Conservation (phyloP, 2,329 filamentous ascomycete species). For the Claviceps digitariae region DNA sequence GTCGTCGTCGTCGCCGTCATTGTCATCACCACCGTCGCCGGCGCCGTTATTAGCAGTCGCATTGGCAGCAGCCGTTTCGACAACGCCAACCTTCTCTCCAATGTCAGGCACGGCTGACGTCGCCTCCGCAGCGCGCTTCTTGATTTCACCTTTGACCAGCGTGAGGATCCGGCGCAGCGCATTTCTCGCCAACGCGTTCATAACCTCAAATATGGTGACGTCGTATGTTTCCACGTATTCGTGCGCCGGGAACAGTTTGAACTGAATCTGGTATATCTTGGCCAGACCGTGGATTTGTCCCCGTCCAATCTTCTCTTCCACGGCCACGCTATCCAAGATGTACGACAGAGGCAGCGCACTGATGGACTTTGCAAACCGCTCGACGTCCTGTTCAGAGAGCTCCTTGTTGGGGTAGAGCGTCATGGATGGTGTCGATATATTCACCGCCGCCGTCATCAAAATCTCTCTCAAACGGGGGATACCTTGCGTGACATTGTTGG, state of each 20-base stretch:
- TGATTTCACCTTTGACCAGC: slow-evolving; percentile 64
- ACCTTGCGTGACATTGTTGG: slow-evolving; percentile 97
- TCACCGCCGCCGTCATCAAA: slow-evolving; percentile 86
- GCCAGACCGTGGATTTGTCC: slow-evolving; percentile 56
- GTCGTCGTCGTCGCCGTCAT: slow-evolving; percentile 56
- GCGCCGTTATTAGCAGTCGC: slow-evolving; percentile 21
- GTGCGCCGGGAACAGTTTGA: slow-evolving; percentile 70
- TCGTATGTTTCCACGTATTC: slow-evolving; percentile 83
- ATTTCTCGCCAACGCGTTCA: slow-evolving; percentile 64
- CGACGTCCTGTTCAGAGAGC: slow-evolving; percentile 52
- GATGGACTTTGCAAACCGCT: slow-evolving; percentile 82
- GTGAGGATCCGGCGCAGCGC: slow-evolving; percentile 61
- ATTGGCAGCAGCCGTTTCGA: slow-evolving; percentile 33
- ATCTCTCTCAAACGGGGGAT: slow-evolving; percentile 96
- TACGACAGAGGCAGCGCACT: slow-evolving; percentile 74
- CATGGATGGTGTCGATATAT: slow-evolving; percentile 86
- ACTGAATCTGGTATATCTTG: slow-evolving; percentile 70
- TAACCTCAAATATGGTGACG: slow-evolving; percentile 64
- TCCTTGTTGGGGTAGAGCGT: slow-evolving; percentile 66
- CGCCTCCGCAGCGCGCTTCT: slow-evolving; percentile 56
- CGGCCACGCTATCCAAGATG: slow-evolving; percentile 66
- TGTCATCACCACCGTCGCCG: slow-evolving; percentile 21
- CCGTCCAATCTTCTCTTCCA: slow-evolving; percentile 66
- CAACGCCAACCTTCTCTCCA: slow-evolving; percentile 36
- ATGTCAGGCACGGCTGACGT: slow-evolving; percentile 67